Base-by-base conservation (phyloP, 306 rosid genomes). In the Citrullus amarus region DNA sequence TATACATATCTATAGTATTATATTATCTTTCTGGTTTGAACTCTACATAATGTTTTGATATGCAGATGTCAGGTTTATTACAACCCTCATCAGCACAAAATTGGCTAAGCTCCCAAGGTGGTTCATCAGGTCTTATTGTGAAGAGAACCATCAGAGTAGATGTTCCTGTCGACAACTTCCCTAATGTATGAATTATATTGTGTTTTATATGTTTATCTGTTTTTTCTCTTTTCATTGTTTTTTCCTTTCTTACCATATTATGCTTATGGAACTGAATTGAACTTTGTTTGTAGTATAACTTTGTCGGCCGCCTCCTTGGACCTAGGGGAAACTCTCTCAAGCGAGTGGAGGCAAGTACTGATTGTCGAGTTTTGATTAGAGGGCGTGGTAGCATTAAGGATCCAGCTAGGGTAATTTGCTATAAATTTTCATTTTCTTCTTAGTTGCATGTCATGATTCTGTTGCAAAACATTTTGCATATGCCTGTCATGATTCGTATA, bases 341-440 rank as follows among this genome's bases (percentile, higher is more conserved):
- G 90, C 92, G 99, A 60, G 98, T 96, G 77, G 99, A 96, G 89
- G 97, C 89, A 55, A 92, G 78, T 75, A 96, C 99, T 0, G 99
- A 91, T 16, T 96, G 98, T 41, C 99, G 98, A 81, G 99, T 96
- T 82, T 83, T 96, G 88, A 96, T 96, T 84, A 90, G 99, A 86
- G 99, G 99, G 60, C 91, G 91, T 65, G 99, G 99, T 81, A 96
- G 99, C 96, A 96, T 96, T 78, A 96, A 96, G 86, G 99, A 96
- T 86, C 90, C 93, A 59, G 39, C 89, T 38, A 87, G 87, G 92
- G 99, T 96, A 88, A 92, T 6, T 79, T 65, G 83, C n/a, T 73
- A 76, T 39, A 76, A 39, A 10, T 57, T 80, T 44, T 75, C 28
- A 32, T 30, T 65, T 61, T 80, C 48, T 38, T 72, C 20, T 50